phyloP scores from a whole-genome alignment of 2,329 filamentous ascomycete genomes.

The Ceratocystis diversiconidia region DNA sequence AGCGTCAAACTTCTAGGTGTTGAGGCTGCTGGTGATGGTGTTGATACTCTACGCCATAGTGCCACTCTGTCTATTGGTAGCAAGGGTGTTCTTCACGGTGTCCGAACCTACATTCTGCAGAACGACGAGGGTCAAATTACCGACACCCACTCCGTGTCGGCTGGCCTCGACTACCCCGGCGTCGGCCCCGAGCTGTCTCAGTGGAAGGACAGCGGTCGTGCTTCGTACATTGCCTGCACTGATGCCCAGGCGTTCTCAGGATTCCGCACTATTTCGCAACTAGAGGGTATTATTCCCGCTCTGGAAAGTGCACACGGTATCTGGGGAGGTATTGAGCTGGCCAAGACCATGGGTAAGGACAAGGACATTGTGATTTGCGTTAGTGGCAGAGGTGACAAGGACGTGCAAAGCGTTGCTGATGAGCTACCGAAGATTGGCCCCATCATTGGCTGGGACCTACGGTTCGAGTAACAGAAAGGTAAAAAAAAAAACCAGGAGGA shows the following conservation, averaged over 20 bases:
- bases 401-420: constrained; percentile 95
- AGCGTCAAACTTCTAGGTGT: constrained; percentile 83
- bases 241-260: constrained; percentile 81
- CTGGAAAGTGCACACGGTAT: constrained; percentile 89
- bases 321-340: constrained; percentile 74
- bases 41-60: constrained; percentile 73
- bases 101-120: constrained; percentile 90
- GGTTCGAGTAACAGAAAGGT: constrained; percentile 34
- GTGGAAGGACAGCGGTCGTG: constrained; percentile 85
- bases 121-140: constrained; percentile 83
- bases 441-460: constrained; percentile 62
- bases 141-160: constrained; percentile 92
- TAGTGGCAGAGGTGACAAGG: constrained; percentile 90
- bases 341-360: constrained; percentile 80
- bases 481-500: neutral
- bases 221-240: constrained; percentile 79
- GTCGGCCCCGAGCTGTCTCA: constrained; percentile 82
- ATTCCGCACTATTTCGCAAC: constrained; percentile 70
- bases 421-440: constrained; percentile 80
- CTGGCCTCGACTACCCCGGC: constrained; percentile 91
- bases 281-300: constrained; percentile 94
- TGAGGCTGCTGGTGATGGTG: constrained; percentile 84
- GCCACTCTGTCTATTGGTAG: constrained; percentile 76
- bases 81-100: constrained; percentile 89
- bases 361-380: constrained; percentile 89